Conservation (phyloP, 371 early-diverging fungal species). For the Circinella umbellata region DNA sequence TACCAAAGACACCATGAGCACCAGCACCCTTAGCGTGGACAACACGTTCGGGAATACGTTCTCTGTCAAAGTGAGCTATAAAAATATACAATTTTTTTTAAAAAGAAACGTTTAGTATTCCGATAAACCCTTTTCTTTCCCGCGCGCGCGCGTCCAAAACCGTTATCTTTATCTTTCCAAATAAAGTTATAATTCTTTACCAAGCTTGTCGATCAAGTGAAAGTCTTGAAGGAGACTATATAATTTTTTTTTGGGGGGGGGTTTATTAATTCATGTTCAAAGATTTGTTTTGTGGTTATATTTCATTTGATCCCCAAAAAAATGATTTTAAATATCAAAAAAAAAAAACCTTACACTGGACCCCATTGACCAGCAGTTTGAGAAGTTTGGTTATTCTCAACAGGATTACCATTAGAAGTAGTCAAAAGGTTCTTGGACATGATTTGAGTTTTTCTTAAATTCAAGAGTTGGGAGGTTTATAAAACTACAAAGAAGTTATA, state of each 20-base stretch:
- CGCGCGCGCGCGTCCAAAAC: too few species aligned
- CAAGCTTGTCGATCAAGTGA: slow-evolving; percentile 78
- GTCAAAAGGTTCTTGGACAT: slow-evolving; percentile 35
- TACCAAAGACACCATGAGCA: slow-evolving; percentile 82
- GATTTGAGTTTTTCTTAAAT: not conserved
- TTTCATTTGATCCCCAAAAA: too few species aligned
- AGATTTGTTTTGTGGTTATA: too few species aligned
- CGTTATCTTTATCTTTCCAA: too few species aligned
- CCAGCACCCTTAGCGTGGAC: slow-evolving; percentile 87
- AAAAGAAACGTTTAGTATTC: not conserved
- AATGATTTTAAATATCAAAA: not conserved
- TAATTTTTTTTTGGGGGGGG: too few species aligned
- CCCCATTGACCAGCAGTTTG: slow-evolving; percentile 61
- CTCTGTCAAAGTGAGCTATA: slow-evolving; percentile 77
- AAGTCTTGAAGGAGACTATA: slow-evolving; percentile 67
- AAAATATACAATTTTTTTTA: not conserved
- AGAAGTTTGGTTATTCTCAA: slow-evolving; percentile 70
- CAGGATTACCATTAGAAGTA: slow-evolving; percentile 65
- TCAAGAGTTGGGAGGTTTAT: slow-evolving; percentile 9
- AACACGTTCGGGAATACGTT: slow-evolving; percentile 84
- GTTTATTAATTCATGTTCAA: too few species aligned
- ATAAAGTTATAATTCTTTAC: not conserved
- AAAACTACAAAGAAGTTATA: not conserved
- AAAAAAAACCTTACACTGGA: slow-evolving; percentile 31
- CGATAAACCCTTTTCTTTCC: not conserved